Base-by-base conservation (phyloP, 306 rosid genomes). In the Cyclanthera cordifolia region DNA sequence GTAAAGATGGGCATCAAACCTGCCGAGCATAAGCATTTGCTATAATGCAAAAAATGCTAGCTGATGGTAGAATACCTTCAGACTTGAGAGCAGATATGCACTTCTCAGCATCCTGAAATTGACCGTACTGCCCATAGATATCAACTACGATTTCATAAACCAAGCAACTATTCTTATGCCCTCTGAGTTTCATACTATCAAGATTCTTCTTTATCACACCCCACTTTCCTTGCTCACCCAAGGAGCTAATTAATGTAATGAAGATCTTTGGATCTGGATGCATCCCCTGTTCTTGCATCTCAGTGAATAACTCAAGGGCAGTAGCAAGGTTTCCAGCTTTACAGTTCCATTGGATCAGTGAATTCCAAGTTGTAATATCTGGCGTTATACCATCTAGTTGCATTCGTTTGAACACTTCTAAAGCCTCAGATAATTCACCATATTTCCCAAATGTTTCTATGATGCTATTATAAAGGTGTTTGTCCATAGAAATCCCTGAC, bases 1-100 rank as follows among this genome's bases (percentile, higher is more conserved):
- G 23, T 34, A 58, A 64, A 25, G 50, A 27, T 14, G 48, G 60
- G 75, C 68, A 34, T 50, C 67, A 6, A 71, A 84, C 93, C 88
- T 86, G 96, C 78, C 82, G 92, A 66, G 96, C 90, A 70, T 86
- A 89, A 74, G 90, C 93, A 78, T 89, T 84, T 68, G 90, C 96
- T 51, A 89, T 53, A 60, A 78, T 84, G 67, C 88, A 89, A 78
- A 76, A 89, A 60, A 77, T 71, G 69, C 82, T 81, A 8, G 88
- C 79, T 21, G 90, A 82, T 69, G 59, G 73, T 41, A 73, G 71
- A 70, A 86, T 77, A 34, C 96, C 87, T 75, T 86, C 90, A 0
- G 84, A 78, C 79, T 80, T 86, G 5, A 89, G 76, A 57, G 88
- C 83, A 57, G 81, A 76, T 55, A 84, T 71, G 73, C 96, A 86